A percentile compares a stretch with the other conserved stretches of the same genome.
These are phyloP conservation scores for Ceratocystis cacaofunesta DNA, from an alignment of 2,329 filamentous ascomycete species.

Conservation along the genomic window DNA sequence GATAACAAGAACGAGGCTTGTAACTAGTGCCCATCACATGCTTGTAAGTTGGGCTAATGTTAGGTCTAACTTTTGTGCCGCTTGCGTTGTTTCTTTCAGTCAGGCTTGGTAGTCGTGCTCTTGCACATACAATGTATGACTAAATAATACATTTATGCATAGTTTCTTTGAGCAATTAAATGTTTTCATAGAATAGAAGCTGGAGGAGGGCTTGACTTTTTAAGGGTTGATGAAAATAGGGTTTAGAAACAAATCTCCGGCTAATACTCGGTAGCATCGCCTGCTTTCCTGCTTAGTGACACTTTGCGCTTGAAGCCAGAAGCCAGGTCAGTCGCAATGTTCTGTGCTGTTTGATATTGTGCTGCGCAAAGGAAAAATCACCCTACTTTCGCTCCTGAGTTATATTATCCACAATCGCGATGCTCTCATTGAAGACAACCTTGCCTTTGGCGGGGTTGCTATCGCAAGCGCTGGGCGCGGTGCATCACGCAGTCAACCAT, in stretches of 20 bases:
- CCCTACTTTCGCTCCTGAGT: background rate
- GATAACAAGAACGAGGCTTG: background rate
- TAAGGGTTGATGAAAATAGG: background rate
- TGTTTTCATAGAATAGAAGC: background rate
- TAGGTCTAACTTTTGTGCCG: no score
- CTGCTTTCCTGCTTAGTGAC: background rate
- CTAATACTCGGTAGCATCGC: background rate
- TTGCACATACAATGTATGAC: no score
- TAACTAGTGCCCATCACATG: background rate
- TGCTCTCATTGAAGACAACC: conserved; percentile 17
- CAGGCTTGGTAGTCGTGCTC: no score
- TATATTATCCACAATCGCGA: background rate
- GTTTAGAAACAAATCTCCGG: background rate
- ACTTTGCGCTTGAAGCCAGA: conserved; percentile 1
- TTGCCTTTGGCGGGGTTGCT: conserved; percentile 31
- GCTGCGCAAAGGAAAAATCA: background rate
- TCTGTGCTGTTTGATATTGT: background rate
- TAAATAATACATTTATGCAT: no score
- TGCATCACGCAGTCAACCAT: conserved; percentile 43
- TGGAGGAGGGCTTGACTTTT: background rate
- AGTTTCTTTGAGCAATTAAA: no score
- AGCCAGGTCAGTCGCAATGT: background rate
- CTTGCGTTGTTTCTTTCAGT: no score
- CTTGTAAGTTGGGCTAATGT: no score
- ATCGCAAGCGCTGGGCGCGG: conserved; percentile 31